Evolutionary conservation across 768 basidiomycete species (phyloP), one percentile per base, ranked within the genome.

Genomic region (Leccinum obscurum): DNA sequence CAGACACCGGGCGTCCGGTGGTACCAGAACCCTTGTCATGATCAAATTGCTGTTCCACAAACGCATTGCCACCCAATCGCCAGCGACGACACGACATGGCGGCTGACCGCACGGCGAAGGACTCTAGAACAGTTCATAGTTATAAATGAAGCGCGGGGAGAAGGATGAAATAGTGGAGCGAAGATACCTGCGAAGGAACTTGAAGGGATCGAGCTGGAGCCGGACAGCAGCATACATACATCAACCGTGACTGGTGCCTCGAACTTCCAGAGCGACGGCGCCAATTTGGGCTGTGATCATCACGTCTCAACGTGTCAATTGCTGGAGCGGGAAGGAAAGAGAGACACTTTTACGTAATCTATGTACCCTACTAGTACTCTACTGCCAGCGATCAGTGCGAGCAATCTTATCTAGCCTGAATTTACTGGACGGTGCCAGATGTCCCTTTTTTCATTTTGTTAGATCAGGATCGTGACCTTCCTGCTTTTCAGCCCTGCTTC

Each of bases 261-360:
- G 56, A 58, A 48, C 11, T 24, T 49, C 39, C 44, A 8, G 26
- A 24, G 22, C 46, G 32, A 49, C 6, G 39, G 22, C 26, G 28
- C 53, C 39, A 32, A 34, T 55, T 50, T 49, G 6, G 30, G 49
- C 17, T n/a, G 52, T 30, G 61, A 62, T 62, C 60, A 35, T 61
- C 60, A 46, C 30, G 20, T 37, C 28, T 14, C 51, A 52, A 32
- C 30, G n/a, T 41, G 41, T 46, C 26, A 24, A 22, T 13, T 35
- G 17, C 8, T n/a, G 35, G 35, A 35, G 35, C 5, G 35, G 30
- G 11, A 49, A 24, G 6, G 11, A 13, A 24, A 24, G 22, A 49
- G 48, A 49, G 22, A 22, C 20, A n/a, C 17, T 14, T 24, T 20
- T 49, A 49, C 48, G 48, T 49, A 49, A 49, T 20, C 11, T 17